Evolutionary conservation across 2,329 filamentous ascomycete species (phyloP).

Genomic region (Penicillium sp.): DNA sequence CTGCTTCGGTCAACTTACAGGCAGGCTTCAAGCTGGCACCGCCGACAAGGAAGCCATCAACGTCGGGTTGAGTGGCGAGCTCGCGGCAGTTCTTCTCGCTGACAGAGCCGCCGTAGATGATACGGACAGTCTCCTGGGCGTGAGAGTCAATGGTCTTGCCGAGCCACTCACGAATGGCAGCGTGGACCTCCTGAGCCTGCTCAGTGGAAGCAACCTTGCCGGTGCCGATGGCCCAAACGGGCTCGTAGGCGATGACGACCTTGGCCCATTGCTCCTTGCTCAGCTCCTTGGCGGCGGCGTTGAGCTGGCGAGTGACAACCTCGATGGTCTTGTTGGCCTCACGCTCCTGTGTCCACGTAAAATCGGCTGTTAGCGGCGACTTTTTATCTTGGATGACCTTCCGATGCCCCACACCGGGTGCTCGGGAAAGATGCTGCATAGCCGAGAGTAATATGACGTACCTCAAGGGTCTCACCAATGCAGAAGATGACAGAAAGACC

Average conservation of each 20-base stretch:
- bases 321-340: slow-evolving; percentile 80
- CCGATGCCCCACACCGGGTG: slow-evolving; percentile 15
- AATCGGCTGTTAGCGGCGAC: slow-evolving; percentile 22
- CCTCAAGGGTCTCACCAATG: slow-evolving; percentile 88
- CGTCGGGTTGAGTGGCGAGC: slow-evolving; percentile 84
- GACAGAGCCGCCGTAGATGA: slow-evolving; percentile 95
- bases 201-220: slow-evolving; percentile 85
- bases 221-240: slow-evolving; percentile 88
- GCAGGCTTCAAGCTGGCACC: slow-evolving; percentile 96
- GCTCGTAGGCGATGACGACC: slow-evolving; percentile 96
- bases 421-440: slow-evolving; percentile 16
- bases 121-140: slow-evolving; percentile 78
- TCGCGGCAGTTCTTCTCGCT: slow-evolving; percentile 98
- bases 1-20: slow-evolving; percentile 52
- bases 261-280: slow-evolving; percentile 77
- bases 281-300: slow-evolving; percentile 65
- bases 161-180: slow-evolving; percentile 85
- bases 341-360: slow-evolving; percentile 53
- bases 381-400: slow-evolving; percentile 11
- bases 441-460: slow-evolving; percentile 25
- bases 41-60: slow-evolving; percentile 96
- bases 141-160: slow-evolving; percentile 65
- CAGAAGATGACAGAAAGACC: slow-evolving; percentile 91
- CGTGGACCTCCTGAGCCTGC: slow-evolving; percentile 92
- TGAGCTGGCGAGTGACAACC: slow-evolving; percentile 66